Evolutionary conservation across 1,139 yeast species (phyloP).

Genomic region (Pneumocystis carinii): DNA sequence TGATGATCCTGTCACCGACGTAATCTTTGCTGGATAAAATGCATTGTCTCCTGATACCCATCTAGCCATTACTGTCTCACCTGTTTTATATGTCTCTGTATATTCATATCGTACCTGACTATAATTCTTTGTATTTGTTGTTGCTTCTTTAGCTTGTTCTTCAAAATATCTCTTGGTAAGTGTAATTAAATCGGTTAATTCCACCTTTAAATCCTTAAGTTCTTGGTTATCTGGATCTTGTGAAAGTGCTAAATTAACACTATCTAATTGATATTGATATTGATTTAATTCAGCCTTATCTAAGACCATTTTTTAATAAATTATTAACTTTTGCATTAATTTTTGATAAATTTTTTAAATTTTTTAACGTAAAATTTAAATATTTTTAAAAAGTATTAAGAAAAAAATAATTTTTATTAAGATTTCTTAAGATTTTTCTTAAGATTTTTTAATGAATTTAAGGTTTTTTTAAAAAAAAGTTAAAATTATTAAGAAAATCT

Average conservation of each 20-base stretch:
- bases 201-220: constrained; percentile 21
- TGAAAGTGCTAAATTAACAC: constrained; percentile 21
- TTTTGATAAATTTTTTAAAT: neutral
- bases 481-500: too few relatives aligned
- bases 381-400: neutral
- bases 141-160: constrained; percentile 1
- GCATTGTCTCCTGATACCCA: constrained; percentile 21
- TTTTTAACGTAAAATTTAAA: neutral
- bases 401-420: too few relatives aligned
- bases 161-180: constrained; percentile 18
- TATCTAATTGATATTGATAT: constrained; percentile 23
- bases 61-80: constrained; percentile 19
- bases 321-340: neutral
- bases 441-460: too few relatives aligned
- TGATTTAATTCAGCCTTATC: constrained; percentile 22
- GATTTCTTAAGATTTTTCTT: too few relatives aligned
- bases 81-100: constrained; percentile 15
- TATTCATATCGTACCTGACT: constrained; percentile 1
- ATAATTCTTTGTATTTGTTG: neutral
- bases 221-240: constrained; percentile 23
- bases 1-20: constrained; percentile 21
- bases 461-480: too few relatives aligned
- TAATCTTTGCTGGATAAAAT: constrained; percentile 20
- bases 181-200: constrained; percentile 23
- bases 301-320: neutral